Evolutionary conservation across 78 protist genomes (phyloP), one percentile per base, ranked within the genome.

Genomic region (Polysphondylium violaceum): DNA sequence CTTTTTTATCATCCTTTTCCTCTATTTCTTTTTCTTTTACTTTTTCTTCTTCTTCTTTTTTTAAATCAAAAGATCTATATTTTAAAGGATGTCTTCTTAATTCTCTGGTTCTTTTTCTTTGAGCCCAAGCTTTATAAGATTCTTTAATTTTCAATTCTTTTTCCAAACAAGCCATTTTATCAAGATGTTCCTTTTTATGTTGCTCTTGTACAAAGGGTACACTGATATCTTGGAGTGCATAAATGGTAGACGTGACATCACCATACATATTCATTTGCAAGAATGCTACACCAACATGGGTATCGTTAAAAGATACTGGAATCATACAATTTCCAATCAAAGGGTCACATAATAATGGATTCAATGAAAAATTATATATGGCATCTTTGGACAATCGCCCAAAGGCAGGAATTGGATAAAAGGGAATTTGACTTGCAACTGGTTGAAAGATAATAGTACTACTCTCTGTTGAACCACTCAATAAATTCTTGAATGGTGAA

Each of bases 181-280:
- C 25, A 17, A 3, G 23, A 33, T 69, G 76, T 27, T 69, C 35
- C 3, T 25, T 19, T 21, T 31, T 53, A 43, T 43, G 19, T 43
- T 43, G 33, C 9, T 43, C 41, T 21, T 43, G 38, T 14, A 43
- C 17, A 12, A 69, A 11, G 19, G 21, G 76, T 43, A 33, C 58
- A n/a, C 43, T 50, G 1, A 36, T 72, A 72, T 72, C 78, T 14
- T 41, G 53, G 8, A 72, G 19, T n/a, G 50, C 4, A 51, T 72
- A 72, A 7, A 36, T 55, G 0, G 64, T 72, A 23, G 63, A 17
- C 0, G 78, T 50, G 9, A 72, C 51, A 31, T 72, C 78, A 51
- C 78, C 78, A 72, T 50, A 72, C 9, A 27, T 16, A 21, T 36
- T 56, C 47, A 72, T 27, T 72, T 72, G 78, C 29, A 72, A 23